phyloP scores from a whole-genome alignment of 2,329 filamentous ascomycete genomes.

The Geoglossum cookeanum region DNA sequence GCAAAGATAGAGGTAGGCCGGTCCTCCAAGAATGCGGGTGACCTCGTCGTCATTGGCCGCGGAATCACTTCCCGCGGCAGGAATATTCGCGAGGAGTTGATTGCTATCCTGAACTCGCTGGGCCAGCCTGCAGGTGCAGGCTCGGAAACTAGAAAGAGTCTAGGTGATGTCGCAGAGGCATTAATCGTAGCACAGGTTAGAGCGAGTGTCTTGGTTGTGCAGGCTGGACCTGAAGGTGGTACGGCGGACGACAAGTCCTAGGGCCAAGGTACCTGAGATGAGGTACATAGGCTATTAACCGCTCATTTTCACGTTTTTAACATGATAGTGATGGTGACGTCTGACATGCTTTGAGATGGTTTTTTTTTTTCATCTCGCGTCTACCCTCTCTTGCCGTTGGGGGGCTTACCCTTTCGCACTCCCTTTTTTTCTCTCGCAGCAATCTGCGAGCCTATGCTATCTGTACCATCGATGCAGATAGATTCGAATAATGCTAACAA shows the following conservation, averaged over 20 bases:
- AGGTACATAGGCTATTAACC: no score
- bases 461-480: no score
- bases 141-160: conserved; percentile 14
- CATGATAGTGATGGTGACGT: no score
- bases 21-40: conserved; percentile 45
- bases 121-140: conserved; percentile 21
- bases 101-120: conserved; percentile 12
- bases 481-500: no score
- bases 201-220: conserved; percentile 48
- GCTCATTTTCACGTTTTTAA: no score
- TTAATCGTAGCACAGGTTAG: conserved; percentile 37
- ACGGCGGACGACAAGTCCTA: neutral
- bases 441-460: no score
- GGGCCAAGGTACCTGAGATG: no score
- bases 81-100: conserved; percentile 19
- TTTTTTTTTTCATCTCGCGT: no score
- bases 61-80: conserved; percentile 9
- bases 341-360: no score
- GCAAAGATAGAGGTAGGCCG: conserved; percentile 42
- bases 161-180: conserved; percentile 19
- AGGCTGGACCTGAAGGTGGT: neutral
- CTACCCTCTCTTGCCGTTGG: no score
- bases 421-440: no score
- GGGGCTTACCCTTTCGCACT: no score
- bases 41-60: conserved; percentile 49